These are phyloP conservation scores for Parachaetomium inaequale DNA, from an alignment of 495 filamentous ascomycete species.

Conservation along the genomic window DNA sequence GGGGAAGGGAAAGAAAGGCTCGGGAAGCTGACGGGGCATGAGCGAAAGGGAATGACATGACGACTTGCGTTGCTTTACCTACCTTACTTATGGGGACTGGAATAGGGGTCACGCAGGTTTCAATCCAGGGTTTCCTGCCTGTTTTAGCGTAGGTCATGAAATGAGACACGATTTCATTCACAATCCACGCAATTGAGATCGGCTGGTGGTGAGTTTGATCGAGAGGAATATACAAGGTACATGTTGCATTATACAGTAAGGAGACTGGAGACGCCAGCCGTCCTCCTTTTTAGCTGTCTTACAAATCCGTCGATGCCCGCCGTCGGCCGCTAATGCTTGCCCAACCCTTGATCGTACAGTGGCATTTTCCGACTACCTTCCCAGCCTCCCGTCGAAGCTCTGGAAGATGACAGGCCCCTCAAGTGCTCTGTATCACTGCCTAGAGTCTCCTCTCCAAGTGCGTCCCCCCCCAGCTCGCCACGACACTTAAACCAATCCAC, in stretches of 20 bases:
- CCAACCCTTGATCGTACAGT: constrained; percentile 11
- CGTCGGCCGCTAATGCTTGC: constrained; percentile 3
- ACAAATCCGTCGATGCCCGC: constrained; percentile 12
- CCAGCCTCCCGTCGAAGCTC: too few species aligned
- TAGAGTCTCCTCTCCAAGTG: too few species aligned
- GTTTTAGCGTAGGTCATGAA: too few species aligned
- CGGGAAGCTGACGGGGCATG: not conserved
- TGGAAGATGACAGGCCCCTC: too few species aligned
- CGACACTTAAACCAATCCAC: too few species aligned
- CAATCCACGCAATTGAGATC: not conserved
- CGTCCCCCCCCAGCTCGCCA: too few species aligned
- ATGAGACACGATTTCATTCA: too few species aligned
- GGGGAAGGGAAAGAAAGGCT: not conserved
- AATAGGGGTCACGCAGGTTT: not conserved
- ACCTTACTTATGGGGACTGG: not conserved
- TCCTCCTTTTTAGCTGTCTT: not conserved
- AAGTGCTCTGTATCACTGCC: too few species aligned
- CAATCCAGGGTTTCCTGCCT: too few species aligned
- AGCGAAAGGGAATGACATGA: not conserved
- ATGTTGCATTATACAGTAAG: constrained; percentile 20
- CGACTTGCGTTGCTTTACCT: not conserved
- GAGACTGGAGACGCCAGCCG: not conserved
- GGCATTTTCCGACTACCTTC: not conserved
- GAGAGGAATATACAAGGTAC: constrained; percentile 16
- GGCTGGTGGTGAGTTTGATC: not conserved